phyloP scores from a whole-genome alignment of 495 filamentous ascomycete genomes.

The Extremus antarcticus region DNA sequence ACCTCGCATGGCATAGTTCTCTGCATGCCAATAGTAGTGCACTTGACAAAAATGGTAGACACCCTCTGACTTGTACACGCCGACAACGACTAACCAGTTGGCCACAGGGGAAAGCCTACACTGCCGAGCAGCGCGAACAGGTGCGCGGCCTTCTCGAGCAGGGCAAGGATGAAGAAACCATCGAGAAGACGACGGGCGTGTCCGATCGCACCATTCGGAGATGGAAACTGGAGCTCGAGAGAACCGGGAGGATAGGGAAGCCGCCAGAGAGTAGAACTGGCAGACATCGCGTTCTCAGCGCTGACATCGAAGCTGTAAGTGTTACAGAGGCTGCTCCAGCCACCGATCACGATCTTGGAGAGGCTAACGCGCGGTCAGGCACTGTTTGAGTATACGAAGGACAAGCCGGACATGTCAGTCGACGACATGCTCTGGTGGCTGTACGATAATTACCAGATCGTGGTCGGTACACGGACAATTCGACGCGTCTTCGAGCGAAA shows the following conservation, averaged over 20 bases:
- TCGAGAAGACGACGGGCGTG: slow-evolving; percentile 19
- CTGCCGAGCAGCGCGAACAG: slow-evolving; percentile 5
- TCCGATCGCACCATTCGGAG: slow-evolving; percentile 16
- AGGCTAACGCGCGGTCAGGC: slow-evolving; percentile 1
- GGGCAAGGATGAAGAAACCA: slow-evolving; percentile 14
- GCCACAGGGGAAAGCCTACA: slow-evolving; percentile 19
- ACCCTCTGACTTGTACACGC: no score
- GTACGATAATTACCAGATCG: slow-evolving; percentile 17
- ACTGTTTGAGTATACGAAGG: slow-evolving; percentile 14
- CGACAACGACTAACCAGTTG: no score
- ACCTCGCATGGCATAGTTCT: no score
- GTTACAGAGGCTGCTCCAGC: neutral
- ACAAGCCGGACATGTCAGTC: slow-evolving; percentile 13
- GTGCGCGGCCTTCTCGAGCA: slow-evolving; percentile 11
- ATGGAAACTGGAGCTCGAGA: slow-evolving; percentile 21
- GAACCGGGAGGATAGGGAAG: slow-evolving; percentile 19
- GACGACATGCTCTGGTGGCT: slow-evolving; percentile 23
- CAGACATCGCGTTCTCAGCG: slow-evolving; percentile 15
- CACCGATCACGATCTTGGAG: neutral
- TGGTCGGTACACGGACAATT: slow-evolving; percentile 19
- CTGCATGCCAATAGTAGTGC: no score
- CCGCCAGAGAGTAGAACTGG: slow-evolving; percentile 20
- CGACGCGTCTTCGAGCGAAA: slow-evolving; percentile 16
- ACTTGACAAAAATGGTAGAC: no score
- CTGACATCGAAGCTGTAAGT: slow-evolving; percentile 17